Evolutionary conservation across 768 basidiomycete genomes (phyloP).

Genomic region (Gloeostereum incarnatum): DNA sequence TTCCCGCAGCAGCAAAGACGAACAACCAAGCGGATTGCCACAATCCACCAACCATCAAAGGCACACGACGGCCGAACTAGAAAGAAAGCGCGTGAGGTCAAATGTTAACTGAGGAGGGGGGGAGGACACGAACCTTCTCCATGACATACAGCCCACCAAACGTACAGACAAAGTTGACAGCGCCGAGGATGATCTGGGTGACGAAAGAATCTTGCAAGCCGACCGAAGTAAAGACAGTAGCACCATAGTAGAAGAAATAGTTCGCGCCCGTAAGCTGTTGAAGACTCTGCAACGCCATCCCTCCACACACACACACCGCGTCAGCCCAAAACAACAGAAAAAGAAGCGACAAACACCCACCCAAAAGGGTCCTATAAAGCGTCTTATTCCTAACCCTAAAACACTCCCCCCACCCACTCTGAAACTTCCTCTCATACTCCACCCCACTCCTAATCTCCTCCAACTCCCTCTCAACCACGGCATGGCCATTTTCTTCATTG

Average conservation of each 20-base stretch:
- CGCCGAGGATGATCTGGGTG: constrained; percentile 69
- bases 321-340: neutral
- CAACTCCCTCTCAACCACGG: constrained; percentile 35
- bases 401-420: constrained; percentile 56
- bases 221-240: constrained; percentile 58
- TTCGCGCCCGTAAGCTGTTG: constrained; percentile 70
- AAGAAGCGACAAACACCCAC: constrained; percentile 11
- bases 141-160: constrained; percentile 69
- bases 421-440: constrained; percentile 34
- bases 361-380: constrained; percentile 54
- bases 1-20: constrained; percentile 66
- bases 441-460: constrained; percentile 47
- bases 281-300: constrained; percentile 58
- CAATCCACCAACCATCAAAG: constrained; percentile 58
- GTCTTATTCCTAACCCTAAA: constrained; percentile 47
- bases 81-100: neutral
- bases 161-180: constrained; percentile 64
- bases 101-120: constrained; percentile 1
- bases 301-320: constrained; percentile 10
- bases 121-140: constrained; percentile 36
- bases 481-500: constrained; percentile 26
- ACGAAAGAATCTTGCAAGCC: constrained; percentile 60
- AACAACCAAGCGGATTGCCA: constrained; percentile 70
- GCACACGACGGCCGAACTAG: constrained; percentile 54
- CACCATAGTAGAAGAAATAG: constrained; percentile 62